These are phyloP conservation scores for Neurospora discreta DNA, from an alignment of 495 filamentous ascomycete genomes.

Conservation along the genomic window DNA sequence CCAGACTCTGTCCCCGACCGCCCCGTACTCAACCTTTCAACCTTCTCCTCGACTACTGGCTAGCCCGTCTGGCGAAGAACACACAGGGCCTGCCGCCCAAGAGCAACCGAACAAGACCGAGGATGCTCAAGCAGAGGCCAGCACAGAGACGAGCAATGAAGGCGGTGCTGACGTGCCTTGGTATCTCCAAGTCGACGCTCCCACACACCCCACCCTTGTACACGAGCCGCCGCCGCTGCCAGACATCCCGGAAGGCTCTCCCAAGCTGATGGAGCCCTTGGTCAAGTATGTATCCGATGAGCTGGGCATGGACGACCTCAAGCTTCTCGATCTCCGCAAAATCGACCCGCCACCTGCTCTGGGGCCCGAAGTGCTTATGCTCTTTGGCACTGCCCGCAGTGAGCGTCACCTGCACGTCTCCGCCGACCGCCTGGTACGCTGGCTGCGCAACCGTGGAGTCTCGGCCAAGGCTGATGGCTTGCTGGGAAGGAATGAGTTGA, in stretches of 20 bases:
- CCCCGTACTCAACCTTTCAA: conserved; percentile 16
- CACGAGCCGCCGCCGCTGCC: conserved; percentile 58
- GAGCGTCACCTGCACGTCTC: conserved; percentile 91
- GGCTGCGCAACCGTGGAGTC: conserved; percentile 66
- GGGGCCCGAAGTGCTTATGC: conserved; percentile 80
- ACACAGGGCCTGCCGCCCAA: not conserved
- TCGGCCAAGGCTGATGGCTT: conserved; percentile 74
- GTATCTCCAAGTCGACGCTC: conserved; percentile 71
- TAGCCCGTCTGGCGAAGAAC: conserved; percentile 15
- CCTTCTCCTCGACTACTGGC: conserved; percentile 4
- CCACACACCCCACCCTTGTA: conserved; percentile 38
- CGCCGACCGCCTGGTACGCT: conserved; percentile 78
- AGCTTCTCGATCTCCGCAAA: conserved; percentile 66
- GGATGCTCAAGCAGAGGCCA: not conserved
- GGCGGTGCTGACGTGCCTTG: conserved; percentile 44
- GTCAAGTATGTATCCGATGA: conserved; percentile 72
- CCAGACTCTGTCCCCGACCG: not conserved
- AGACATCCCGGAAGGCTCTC: conserved; percentile 60
- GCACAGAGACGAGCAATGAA: not conserved
- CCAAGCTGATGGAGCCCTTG: conserved; percentile 58
- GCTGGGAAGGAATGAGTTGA: conserved; percentile 81
- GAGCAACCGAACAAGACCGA: not conserved
- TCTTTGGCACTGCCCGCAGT: conserved; percentile 84
- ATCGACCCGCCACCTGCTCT: conserved; percentile 80
- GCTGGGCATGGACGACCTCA: conserved; percentile 69